Conservation (phyloP, 1,284 basidiomycete genomes). For the Ganoderma lingzhi region DNA sequence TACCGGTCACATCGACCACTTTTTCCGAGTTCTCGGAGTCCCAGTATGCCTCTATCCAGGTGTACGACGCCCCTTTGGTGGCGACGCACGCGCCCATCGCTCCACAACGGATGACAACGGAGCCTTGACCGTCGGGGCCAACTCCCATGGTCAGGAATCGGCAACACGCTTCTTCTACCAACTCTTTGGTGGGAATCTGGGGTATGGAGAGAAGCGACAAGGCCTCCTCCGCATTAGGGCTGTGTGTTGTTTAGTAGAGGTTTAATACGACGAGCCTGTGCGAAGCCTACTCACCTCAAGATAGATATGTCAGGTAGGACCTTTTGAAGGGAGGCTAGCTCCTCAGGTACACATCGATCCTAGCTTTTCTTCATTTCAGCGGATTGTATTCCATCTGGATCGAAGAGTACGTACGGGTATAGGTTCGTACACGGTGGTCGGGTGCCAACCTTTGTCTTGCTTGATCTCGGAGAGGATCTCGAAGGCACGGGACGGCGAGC, state of each 20-base stretch:
- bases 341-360: constrained; percentile 82
- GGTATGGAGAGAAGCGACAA: constrained; percentile 66
- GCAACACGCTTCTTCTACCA: constrained; percentile 69
- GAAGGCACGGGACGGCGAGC: constrained; percentile 77
- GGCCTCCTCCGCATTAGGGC: constrained; percentile 84
- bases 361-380: constrained; percentile 42
- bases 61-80: constrained; percentile 23
- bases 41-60: constrained; percentile 88
- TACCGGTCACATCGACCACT: constrained; percentile 88
- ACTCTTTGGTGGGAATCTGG: constrained; percentile 53
- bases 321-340: constrained; percentile 72
- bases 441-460: constrained; percentile 63
- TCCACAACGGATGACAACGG: constrained; percentile 82
- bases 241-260: constrained; percentile 37
- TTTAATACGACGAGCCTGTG: neutral
- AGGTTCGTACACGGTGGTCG: constrained; percentile 84
- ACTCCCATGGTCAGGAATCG: constrained; percentile 67
- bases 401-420: constrained; percentile 69
- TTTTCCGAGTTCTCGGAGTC: constrained; percentile 50
- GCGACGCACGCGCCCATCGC: constrained; percentile 79
- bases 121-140: constrained; percentile 54
- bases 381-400: neutral
- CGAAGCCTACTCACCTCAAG: constrained; percentile 59
- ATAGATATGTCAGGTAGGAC: constrained; percentile 71
- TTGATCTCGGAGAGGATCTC: constrained; percentile 73